These are phyloP conservation scores for Neurospora terricola DNA, from an alignment of 495 filamentous ascomycete genomes.

Conservation along the genomic window DNA sequence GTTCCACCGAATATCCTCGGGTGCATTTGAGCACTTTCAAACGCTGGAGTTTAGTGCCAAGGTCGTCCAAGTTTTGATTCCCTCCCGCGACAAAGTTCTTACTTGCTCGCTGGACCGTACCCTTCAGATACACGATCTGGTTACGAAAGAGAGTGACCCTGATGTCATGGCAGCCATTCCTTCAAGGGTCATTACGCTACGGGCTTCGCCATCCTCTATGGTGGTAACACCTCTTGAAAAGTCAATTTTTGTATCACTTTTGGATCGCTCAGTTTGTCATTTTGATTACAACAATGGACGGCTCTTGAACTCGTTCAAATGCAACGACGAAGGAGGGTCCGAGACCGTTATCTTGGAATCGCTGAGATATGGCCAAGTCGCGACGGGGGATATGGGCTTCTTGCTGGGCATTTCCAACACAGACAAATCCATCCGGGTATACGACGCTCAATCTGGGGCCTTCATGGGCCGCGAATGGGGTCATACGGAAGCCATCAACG, in stretches of 20 bases:
- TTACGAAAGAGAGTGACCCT: constrained; percentile 57
- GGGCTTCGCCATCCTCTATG: constrained; percentile 82
- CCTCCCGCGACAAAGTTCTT: constrained; percentile 51
- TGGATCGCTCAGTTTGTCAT: constrained; percentile 70
- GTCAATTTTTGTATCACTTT: constrained; percentile 61
- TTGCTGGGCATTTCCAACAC: constrained; percentile 80
- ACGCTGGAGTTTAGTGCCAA: constrained; percentile 39
- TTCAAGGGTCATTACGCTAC: constrained; percentile 63
- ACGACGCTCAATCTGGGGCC: constrained; percentile 63
- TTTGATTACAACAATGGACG: constrained; percentile 68
- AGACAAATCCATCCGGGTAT: constrained; percentile 88
- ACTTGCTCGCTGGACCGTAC: constrained; percentile 87
- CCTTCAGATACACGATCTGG: constrained; percentile 65
- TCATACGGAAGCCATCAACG: constrained; percentile 85
- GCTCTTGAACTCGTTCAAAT: constrained; percentile 62
- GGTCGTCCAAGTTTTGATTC: constrained; percentile 38
- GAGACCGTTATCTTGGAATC: constrained; percentile 79
- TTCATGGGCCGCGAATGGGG: constrained; percentile 86
- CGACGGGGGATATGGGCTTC: constrained; percentile 33
- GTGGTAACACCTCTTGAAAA: constrained; percentile 50
- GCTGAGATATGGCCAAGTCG: constrained; percentile 48
- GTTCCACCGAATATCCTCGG: constrained; percentile 50
- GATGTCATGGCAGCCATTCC: constrained; percentile 68
- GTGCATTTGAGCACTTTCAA: constrained; percentile 39
- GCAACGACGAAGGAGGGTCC: constrained; percentile 61